Evolutionary conservation across 495 filamentous ascomycete species (phyloP), one percentile per base, ranked within the genome.

Genomic region (Tuber umbilicatum): DNA sequence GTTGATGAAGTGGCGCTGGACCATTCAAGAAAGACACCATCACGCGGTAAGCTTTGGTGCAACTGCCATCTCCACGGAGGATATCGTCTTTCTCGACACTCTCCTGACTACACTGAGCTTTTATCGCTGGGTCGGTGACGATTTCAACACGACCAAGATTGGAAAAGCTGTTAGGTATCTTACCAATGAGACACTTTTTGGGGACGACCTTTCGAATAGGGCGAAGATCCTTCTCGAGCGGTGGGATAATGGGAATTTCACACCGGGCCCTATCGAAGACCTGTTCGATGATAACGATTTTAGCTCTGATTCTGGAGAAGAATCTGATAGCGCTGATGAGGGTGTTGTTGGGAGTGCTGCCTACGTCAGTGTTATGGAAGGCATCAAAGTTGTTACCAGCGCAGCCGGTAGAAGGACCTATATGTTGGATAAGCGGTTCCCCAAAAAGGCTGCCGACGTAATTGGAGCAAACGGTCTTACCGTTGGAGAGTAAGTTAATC

Each of bases 401-500:
- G n/a, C 40, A 2, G 71, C 17, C 0, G 83, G 82, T 2, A 70
- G 50, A 16, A 70, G 38, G 17, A 73, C 71, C 0, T 84, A 84
- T 40, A 73, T 41, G 0, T 72, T 86, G 2, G 80, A 87, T 71
- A 81, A 75, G 2, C 43, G 43, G 0, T 83, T 83, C 37, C 71
- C 73, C 0, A 73, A 79, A 45, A 68, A 60, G 14, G n/a, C 75
- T 7, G 74, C 83, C 2, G 83, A 84, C 9, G 82, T 85, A 0
- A 85, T 84, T 70, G 88, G 88, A 0, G 78, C 85, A 55, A 88
- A 88, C 71, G 78, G 80, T 6, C 76, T 87, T 16, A 19, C 6
- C 0, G 78, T 87, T 0, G 87, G 88, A 19, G 78, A 81, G 75
- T 76, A 17, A 23, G 75, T 76, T 64, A 17, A 35, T 35, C 55